Evolutionary conservation across 2,329 filamentous ascomycete genomes (phyloP), one percentile per base, ranked within the genome.

Genomic region (Davidsoniella australis): DNA sequence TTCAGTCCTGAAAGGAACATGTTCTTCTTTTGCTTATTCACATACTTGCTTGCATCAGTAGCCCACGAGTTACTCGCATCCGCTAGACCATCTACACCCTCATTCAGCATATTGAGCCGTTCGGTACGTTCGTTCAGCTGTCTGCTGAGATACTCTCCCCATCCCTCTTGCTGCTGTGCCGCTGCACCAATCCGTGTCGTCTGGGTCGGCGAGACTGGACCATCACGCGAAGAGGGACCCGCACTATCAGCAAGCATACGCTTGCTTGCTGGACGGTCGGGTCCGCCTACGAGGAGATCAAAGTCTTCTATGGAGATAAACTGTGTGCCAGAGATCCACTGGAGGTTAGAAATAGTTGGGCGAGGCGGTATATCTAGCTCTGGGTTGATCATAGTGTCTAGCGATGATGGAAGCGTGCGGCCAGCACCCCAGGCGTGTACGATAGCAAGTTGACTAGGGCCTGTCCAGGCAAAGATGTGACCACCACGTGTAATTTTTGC

Each of bases 291-390:
- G 1, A 98, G 69, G 2, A 94, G 66, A 59, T 96, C 91, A 59
- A 98, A 78, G 58, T 98, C 91, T 2, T 80, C 72, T 0, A 85
- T 82, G 1, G 85, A 86, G 42, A 98, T 75, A 57, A 93, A 83
- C 63, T 95, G 89, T 1, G 89, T 96, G 3, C 91, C 91, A 0
- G 87, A 83, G 47, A 98, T 86, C 91, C 91, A 98, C 64, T 96
- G 87, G 37, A 98, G 65, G 58, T 93, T 94, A 17, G 85, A 93
- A 53, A 98, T 98, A 0, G 87, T 94, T 1, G 91, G 91, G 2
- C 91, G 78, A 10, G 85, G 73, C 2, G 88, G 89, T 18, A 83
- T 73, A 14, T 74, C 60, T 0, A 85, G 73, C 51, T 83, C 71
- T 0, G 84, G 79, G 60, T 96, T 94, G 63, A 85, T 76, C 2